Conservation (phyloP, 306 rosid species). For the Ormosia emarginata region DNA sequence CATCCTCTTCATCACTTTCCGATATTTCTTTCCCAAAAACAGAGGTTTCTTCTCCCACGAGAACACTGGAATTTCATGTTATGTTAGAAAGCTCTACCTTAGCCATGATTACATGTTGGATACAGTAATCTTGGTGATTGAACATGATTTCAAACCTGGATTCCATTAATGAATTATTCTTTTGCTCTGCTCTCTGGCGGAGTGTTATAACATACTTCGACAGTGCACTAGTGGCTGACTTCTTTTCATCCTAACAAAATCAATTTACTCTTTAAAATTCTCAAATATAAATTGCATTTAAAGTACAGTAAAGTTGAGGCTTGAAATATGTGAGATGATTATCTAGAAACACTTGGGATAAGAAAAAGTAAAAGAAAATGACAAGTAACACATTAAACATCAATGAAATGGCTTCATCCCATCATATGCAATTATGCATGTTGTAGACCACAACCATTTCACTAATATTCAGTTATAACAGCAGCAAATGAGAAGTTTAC, state of each 20-base stretch:
- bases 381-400: background rate
- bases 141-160: conserved; percentile 53
- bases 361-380: background rate
- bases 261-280: conserved; percentile 3
- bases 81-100: conserved; percentile 35
- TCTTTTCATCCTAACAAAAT: conserved; percentile 63
- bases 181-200: conserved; percentile 66
- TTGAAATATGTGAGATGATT: conserved; percentile 2
- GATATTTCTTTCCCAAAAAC: conserved; percentile 49
- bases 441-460: background rate
- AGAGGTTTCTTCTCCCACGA: conserved; percentile 71
- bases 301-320: background rate
- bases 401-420: background rate
- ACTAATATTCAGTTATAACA: background rate
- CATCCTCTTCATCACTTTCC: conserved; percentile 65
- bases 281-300: background rate
- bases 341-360: background rate
- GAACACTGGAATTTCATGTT: conserved; percentile 48
- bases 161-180: conserved; percentile 54
- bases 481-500: background rate
- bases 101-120: conserved; percentile 6
- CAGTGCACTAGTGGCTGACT: conserved; percentile 57
- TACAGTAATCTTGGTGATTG: background rate
- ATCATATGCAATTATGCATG: background rate
- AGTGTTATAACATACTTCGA: conserved; percentile 49